phyloP scores from a whole-genome alignment of 108 stramenopile genomes.

The Fragilariopsis cylindrus region DNA sequence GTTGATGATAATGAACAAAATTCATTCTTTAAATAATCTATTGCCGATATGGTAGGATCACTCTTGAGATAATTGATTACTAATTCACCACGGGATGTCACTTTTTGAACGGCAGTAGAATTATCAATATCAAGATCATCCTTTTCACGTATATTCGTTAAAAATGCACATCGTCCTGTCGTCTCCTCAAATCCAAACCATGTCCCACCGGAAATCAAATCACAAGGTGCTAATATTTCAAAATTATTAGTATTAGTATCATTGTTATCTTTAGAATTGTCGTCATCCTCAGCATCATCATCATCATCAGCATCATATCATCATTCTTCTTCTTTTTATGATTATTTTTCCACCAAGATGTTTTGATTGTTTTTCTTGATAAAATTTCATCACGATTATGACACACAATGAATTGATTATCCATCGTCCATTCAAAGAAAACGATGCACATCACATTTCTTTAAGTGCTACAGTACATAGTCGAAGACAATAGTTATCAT shows the following conservation, averaged over 20 bases:
- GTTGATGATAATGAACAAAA: neutral
- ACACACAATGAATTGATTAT: neutral
- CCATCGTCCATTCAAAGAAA: conserved; percentile 11
- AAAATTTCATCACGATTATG: conserved; percentile 13
- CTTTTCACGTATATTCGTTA: neutral
- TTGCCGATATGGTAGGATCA: neutral
- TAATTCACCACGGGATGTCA: conserved; percentile 2
- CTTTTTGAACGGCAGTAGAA: neutral
- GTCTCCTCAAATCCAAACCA: conserved; percentile 12
- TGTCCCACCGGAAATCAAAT: conserved; percentile 9
- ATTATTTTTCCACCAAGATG: neutral
- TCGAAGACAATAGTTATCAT: neutral
- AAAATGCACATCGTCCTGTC: conserved; percentile 10
- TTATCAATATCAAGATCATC: neutral
- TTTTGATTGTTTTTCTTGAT: neutral
- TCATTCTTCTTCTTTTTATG: no score
- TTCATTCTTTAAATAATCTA: conserved; percentile 4
- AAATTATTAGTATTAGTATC: neutral
- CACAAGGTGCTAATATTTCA: neutral
- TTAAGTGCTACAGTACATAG: neutral
- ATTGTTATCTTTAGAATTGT: neutral
- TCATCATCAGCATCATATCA: neutral
- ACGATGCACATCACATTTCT: conserved; percentile 4
- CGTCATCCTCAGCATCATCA: neutral
- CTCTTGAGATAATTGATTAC: conserved; percentile 3